Evolutionary conservation across 768 basidiomycete genomes (phyloP).

Genomic region (Rhodotorula taiwanensis): DNA sequence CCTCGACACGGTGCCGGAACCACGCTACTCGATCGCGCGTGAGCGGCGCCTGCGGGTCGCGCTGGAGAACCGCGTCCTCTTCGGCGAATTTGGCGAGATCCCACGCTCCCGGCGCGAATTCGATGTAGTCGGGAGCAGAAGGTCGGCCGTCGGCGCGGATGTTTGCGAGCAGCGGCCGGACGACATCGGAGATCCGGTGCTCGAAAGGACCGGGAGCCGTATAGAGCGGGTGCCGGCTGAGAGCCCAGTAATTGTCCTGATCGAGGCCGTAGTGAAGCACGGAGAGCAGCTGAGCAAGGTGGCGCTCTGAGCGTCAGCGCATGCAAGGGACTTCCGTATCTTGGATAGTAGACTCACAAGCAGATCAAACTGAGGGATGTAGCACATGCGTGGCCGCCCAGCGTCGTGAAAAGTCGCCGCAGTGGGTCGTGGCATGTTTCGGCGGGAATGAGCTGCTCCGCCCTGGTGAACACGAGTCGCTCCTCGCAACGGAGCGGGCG

Average conservation of each 20-base stretch:
- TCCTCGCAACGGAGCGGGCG: slow-evolving; percentile 6
- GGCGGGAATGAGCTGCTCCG: no score
- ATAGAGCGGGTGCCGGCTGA: slow-evolving; percentile 34
- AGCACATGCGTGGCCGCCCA: slow-evolving; percentile 38
- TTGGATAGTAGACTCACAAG: slow-evolving; percentile 34
- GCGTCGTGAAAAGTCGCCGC: slow-evolving; percentile 35
- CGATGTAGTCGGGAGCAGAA: slow-evolving; percentile 40
- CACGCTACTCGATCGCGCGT: slow-evolving; percentile 34
- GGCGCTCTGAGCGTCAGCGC: not conserved
- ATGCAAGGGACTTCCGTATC: no score
- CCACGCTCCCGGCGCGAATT: slow-evolving; percentile 36
- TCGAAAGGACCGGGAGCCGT: slow-evolving; percentile 37
- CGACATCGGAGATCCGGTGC: slow-evolving; percentile 35
- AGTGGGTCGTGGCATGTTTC: no score
- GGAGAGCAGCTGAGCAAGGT: slow-evolving; percentile 30
- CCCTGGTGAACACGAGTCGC: no score
- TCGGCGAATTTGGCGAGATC: slow-evolving; percentile 40
- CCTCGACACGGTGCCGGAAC: slow-evolving; percentile 33
- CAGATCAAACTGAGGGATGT: slow-evolving; percentile 39
- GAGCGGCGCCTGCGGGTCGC: slow-evolving; percentile 26
- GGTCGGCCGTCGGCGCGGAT: slow-evolving; percentile 35
- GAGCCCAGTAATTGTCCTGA: slow-evolving; percentile 40
- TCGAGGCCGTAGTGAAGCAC: slow-evolving; percentile 42
- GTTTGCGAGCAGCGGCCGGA: slow-evolving; percentile 33
- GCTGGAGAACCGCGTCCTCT: slow-evolving; percentile 25